Evolutionary conservation across 1,284 basidiomycete species (phyloP).

Genomic region (Apiotrichum mycotoxinovorans): DNA sequence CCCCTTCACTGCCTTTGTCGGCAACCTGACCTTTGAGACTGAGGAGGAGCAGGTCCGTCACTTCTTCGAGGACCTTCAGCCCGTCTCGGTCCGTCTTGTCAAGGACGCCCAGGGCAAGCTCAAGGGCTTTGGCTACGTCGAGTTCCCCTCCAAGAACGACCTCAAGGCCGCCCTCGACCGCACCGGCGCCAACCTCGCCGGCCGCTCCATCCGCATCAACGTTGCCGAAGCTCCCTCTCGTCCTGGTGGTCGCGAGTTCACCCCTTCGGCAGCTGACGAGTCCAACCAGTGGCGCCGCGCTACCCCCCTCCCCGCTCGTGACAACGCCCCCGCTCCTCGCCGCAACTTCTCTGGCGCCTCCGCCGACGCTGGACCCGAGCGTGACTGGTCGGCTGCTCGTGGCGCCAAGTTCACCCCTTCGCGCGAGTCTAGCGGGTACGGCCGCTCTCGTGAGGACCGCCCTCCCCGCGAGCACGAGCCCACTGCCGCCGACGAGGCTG

Average conservation of each 20-base stretch:
- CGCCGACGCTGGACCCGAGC: constrained; percentile 23
- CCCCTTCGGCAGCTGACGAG: constrained; percentile 52
- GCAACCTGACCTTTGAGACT: constrained; percentile 92
- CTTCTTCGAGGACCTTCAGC: constrained; percentile 66
- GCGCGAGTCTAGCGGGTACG: constrained; percentile 40
- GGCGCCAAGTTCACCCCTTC: constrained; percentile 50
- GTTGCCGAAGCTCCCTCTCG: constrained; percentile 77
- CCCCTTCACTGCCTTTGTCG: constrained; percentile 93
- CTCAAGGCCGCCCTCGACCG: constrained; percentile 76
- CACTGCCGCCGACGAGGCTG: constrained; percentile 51
- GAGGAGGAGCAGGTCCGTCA: constrained; percentile 75
- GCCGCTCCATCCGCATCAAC: constrained; percentile 79
- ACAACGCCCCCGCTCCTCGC: constrained; percentile 27
- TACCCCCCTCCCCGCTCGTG: constrained; percentile 69
- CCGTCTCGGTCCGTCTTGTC: constrained; percentile 86
- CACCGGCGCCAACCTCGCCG: constrained; percentile 62
- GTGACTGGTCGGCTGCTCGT: constrained; percentile 51
- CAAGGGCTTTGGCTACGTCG: constrained; percentile 97
- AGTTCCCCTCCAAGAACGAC: constrained; percentile 78
- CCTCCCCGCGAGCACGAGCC: constrained; percentile 16
- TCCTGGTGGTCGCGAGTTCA: constrained; percentile 32
- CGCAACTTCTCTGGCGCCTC: constrained; percentile 31
- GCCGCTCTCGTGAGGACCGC: constrained; percentile 11
- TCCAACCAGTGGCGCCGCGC: constrained; percentile 75
- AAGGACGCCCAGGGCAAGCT: constrained; percentile 85